A percentile compares a stretch with the other conserved stretches of the same genome.
These are phyloP conservation scores for Bjerkandera adusta DNA, from an alignment of 1,284 basidiomycete genomes.

Conservation along the genomic window DNA sequence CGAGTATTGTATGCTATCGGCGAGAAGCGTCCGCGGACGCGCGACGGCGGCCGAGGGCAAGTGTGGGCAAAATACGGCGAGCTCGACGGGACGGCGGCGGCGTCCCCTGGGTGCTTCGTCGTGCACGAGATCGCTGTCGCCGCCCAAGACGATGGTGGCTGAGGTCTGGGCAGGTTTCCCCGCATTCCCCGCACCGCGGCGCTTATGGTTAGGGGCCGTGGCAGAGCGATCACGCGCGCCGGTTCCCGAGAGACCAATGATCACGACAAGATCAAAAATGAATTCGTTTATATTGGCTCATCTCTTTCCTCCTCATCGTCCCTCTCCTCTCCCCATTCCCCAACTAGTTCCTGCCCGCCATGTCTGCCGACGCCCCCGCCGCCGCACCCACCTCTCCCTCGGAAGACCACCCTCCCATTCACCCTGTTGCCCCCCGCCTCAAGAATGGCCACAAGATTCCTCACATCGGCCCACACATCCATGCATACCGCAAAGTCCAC, in stretches of 20 bases:
- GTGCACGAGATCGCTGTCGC: not conserved
- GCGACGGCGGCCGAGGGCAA: not conserved
- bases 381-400: not conserved
- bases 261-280: constrained; percentile 12
- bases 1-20: too few species aligned
- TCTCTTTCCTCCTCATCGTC: constrained; percentile 3
- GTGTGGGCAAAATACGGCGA: not conserved
- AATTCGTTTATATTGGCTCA: constrained; percentile 7
- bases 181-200: constrained; percentile 13
- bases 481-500: constrained; percentile 66
- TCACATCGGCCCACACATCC: constrained; percentile 74
- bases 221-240: constrained; percentile 9
- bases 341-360: not conserved
- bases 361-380: constrained; percentile 6
- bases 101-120: not conserved
- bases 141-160: not conserved
- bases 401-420: constrained; percentile 18
- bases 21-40: not conserved
- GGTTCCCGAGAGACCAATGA: constrained; percentile 8
- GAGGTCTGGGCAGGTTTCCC: not conserved
- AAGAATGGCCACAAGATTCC: constrained; percentile 58
- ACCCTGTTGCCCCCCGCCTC: constrained; percentile 73
- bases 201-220: constrained; percentile 4
- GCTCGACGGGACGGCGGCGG: not conserved
- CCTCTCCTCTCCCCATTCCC: constrained; percentile 6